Percentiles rank a stretch among this genome's conserved stretches.
Evolutionary conservation across 306 rosid species (phyloP).

Genomic region (Carpinus viminea): DNA sequence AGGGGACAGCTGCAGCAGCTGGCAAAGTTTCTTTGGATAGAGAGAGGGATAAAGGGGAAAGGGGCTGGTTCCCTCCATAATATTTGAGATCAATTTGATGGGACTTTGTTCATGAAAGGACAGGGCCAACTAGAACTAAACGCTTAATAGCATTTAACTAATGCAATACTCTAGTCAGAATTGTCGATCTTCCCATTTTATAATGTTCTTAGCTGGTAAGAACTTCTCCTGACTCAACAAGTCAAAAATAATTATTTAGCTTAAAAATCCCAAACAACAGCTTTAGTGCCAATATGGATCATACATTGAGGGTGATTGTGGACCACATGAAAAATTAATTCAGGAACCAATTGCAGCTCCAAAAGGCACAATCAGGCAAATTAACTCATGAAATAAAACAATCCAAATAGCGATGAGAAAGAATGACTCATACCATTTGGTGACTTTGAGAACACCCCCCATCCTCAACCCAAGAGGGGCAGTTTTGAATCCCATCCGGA

Average conservation of each 20-base stretch:
- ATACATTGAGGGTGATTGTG: neutral
- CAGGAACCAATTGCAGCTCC: neutral
- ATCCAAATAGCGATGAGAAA: conserved; percentile 12
- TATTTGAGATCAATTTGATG: neutral
- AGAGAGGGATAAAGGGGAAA: neutral
- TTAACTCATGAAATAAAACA: neutral
- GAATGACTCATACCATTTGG: conserved; percentile 37
- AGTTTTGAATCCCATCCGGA: conserved; percentile 35
- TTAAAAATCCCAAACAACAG: neutral
- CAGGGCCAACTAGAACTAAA: neutral
- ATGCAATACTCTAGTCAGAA: neutral
- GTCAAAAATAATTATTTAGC: conserved; percentile 11
- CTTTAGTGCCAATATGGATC: neutral
- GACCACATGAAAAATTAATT: neutral
- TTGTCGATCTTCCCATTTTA: neutral
- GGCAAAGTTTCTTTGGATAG: neutral
- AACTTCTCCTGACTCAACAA: neutral
- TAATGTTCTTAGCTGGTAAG: conserved; percentile 1
- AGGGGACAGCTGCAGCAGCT: neutral
- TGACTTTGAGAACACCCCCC: conserved; percentile 37
- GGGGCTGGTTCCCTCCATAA: neutral
- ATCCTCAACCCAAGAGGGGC: conserved; percentile 37
- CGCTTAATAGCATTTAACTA: neutral
- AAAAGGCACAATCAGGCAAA: neutral
- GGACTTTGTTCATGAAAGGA: neutral